Evolutionary conservation across 768 basidiomycete species (phyloP), one percentile per base, ranked within the genome.

Genomic region (Amanita molliuscula): DNA sequence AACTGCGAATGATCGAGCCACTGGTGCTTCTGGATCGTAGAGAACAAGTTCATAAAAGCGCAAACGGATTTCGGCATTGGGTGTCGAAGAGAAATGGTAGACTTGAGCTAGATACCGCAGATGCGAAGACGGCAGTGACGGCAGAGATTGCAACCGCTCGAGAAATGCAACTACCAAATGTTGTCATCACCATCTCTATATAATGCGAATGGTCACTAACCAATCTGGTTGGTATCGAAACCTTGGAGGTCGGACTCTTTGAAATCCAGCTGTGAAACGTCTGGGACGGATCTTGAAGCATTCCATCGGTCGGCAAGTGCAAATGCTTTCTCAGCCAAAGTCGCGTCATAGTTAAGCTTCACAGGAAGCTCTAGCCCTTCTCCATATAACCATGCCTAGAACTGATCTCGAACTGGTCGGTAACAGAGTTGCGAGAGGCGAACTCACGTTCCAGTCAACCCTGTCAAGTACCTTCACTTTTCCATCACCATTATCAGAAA

Each of bases 341-440:
- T 74, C 26, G 73, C 69, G 54, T 94, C 90, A 52, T 90, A 93
- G 52, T 80, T 72, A 65, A 88, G 73, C 52, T 82, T 68, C 0
- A 81, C 85, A 1, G 88, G 88, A 9, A 95, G 76, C 53, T 76
- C 69, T 5, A 73, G 55, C 3, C 91, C 88, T 62, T 87, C 82
- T 31, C 91, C 91, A 55, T 84, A 78, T 29, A 95, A 65, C 91
- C 91, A 95, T 10, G 76, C 78, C 84, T 86, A 40, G 21, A 37
- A 46, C 29, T 34, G n/a, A 33, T 28, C 44, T 31, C 33, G 33
- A 20, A 16, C 21, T n/a, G 16, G n/a, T n/a, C 20, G 29, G 20
- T n/a, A 28, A 43, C 16, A 35, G n/a, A 18, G 20, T 18, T 11
- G 18, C 26, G 42, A 20, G 21, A 44, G 18, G 18, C 28, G 18